Conservation (phyloP, 768 basidiomycete species). For the Tephrocybe sp. region DNA sequence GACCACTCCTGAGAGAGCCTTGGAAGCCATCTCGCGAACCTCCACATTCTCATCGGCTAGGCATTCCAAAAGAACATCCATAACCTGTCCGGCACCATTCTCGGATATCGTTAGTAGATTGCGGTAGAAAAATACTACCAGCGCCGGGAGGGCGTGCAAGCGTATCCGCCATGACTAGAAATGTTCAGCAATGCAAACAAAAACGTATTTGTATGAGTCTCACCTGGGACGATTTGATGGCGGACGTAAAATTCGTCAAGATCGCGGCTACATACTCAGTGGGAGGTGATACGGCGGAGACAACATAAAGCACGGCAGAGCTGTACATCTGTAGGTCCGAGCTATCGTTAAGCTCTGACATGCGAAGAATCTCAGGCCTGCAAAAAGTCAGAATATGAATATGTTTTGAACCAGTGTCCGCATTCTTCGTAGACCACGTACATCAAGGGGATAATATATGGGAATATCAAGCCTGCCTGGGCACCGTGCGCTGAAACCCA, state of each 20-base stretch:
- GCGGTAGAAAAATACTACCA: slow-evolving; percentile 90
- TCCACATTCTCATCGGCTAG: slow-evolving; percentile 90
- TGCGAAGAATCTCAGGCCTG: slow-evolving; percentile 85
- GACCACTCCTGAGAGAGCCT: slow-evolving; percentile 82
- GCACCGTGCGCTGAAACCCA: slow-evolving; percentile 76
- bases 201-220: slow-evolving; percentile 16
- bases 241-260: slow-evolving; percentile 59
- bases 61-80: slow-evolving; percentile 84
- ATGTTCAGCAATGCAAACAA: neutral
- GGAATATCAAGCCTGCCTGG: slow-evolving; percentile 74
- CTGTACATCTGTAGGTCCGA: slow-evolving; percentile 81
- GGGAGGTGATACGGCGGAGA: slow-evolving; percentile 81
- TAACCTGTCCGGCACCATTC: slow-evolving; percentile 63
- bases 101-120: slow-evolving; percentile 79
- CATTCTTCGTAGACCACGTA: slow-evolving; percentile 38
- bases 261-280: slow-evolving; percentile 62
- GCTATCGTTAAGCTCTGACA: slow-evolving; percentile 89
- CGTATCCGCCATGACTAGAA: slow-evolving; percentile 88
- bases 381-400: neutral
- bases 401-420: neutral
- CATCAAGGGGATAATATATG: slow-evolving; percentile 78
- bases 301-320: slow-evolving; percentile 75
- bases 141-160: slow-evolving; percentile 81
- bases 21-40: slow-evolving; percentile 89
- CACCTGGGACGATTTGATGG: slow-evolving; percentile 79